Percentiles rank a stretch among this genome's conserved stretches.
These are phyloP conservation scores for Cladosporium sphaerospermum DNA, from an alignment of 2,329 filamentous ascomycete species.

Conservation along the genomic window DNA sequence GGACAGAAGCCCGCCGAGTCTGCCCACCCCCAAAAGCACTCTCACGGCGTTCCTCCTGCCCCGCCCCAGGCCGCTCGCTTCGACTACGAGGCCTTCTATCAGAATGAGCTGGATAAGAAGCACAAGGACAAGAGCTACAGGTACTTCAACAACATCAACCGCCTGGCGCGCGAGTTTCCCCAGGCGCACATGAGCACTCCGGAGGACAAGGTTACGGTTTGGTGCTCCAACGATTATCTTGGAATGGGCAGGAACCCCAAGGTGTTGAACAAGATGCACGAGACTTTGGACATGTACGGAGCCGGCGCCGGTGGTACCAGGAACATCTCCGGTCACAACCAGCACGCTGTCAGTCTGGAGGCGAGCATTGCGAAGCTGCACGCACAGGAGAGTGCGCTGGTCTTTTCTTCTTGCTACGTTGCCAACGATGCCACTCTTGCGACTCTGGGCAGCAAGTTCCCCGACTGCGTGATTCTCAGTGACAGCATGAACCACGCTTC, in stretches of 20 bases:
- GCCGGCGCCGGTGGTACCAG: conserved; percentile 91
- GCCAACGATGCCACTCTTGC: conserved; percentile 96
- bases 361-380: conserved; percentile 78
- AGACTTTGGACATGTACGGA: conserved; percentile 89
- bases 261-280: conserved; percentile 86
- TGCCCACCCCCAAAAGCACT: conserved; percentile 21
- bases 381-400: conserved; percentile 82
- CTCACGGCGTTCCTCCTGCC: conserved; percentile 39
- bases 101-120: conserved; percentile 88
- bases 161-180: conserved; percentile 90
- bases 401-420: conserved; percentile 97
- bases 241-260: conserved; percentile 91
- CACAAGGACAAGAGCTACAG: conserved; percentile 99
- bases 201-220: conserved; percentile 87
- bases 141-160: conserved; percentile 99
- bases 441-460: conserved; percentile 92
- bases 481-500: conserved; percentile 97
- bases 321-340: conserved; percentile 97
- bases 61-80: conserved; percentile 57
- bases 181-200: conserved; percentile 81
- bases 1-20: conserved; percentile 11
- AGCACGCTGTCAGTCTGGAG: conserved; percentile 83
- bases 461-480: conserved; percentile 94
- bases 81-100: conserved; percentile 87
- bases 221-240: conserved; percentile 98